Percentiles rank a stretch among this genome's conserved stretches.
Conservation (phyloP, 2,329 filamentous ascomycete species). For the Exserohilum turcica region DNA sequence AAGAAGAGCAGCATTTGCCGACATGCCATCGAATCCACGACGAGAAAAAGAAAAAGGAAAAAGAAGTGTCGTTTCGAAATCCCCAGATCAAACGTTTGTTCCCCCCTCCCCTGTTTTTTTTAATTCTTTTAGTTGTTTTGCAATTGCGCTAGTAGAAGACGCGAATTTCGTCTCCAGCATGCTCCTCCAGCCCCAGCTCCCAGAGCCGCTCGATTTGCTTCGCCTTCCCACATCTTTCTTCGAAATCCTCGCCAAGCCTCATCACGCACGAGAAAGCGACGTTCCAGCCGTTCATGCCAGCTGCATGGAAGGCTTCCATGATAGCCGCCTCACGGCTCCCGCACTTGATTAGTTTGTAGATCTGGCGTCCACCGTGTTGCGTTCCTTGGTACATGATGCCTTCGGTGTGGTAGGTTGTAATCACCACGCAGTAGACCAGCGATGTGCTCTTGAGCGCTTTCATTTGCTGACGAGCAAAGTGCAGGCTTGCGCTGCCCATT, state of each 20-base stretch:
- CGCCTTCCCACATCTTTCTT: slow-evolving; percentile 21
- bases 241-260: slow-evolving; percentile 30
- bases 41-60: no score
- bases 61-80: neutral
- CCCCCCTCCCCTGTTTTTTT: neutral
- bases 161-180: slow-evolving; percentile 24
- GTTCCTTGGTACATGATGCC: slow-evolving; percentile 17
- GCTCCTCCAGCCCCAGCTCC: slow-evolving; percentile 28
- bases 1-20: no score
- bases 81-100: no score
- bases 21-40: no score
- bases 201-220: slow-evolving; percentile 33
- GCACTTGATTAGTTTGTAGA: slow-evolving; percentile 41
- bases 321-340: slow-evolving; percentile 41
- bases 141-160: slow-evolving; percentile 38
- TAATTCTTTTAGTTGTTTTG: neutral
- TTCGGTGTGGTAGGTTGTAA: slow-evolving; percentile 31
- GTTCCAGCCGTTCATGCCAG: slow-evolving; percentile 40
- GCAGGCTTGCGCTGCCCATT: slow-evolving; percentile 29
- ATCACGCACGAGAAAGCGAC: slow-evolving; percentile 41
- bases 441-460: slow-evolving; percentile 29
- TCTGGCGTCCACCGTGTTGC: slow-evolving; percentile 24
- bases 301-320: slow-evolving; percentile 36
- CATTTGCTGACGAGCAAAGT: slow-evolving; percentile 25
- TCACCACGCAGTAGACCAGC: slow-evolving; percentile 35